Percentiles rank a stretch among this genome's conserved stretches.
Conservation (phyloP, 768 basidiomycete species). For the Symmetrospora coprosmae region DNA sequence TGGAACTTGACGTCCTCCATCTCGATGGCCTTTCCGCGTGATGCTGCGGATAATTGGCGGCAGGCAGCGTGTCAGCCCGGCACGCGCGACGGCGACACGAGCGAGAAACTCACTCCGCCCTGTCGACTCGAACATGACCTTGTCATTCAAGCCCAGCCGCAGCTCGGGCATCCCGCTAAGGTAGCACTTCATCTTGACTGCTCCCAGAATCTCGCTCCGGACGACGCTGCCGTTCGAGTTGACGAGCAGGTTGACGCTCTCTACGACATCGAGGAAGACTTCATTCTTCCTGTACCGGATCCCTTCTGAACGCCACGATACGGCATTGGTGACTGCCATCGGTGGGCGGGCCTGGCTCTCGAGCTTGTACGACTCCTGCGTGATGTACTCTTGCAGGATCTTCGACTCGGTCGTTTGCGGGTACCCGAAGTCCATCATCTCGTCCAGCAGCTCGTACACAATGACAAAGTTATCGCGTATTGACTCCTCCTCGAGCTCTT, state of each 20-base stretch:
- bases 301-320: conserved; percentile 95
- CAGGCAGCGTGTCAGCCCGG: background rate
- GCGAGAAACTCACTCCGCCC: conserved; percentile 58
- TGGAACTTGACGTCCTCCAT: conserved; percentile 99
- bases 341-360: conserved; percentile 75
- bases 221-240: conserved; percentile 95
- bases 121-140: conserved; percentile 98
- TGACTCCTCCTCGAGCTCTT: conserved; percentile 96
- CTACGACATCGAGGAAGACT: conserved; percentile 95
- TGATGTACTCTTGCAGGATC: conserved; percentile 98
- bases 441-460: conserved; percentile 70
- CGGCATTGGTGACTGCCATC: conserved; percentile 93
- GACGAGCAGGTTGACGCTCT: conserved; percentile 90
- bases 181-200: conserved; percentile 99
- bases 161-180: conserved; percentile 99
- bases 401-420: conserved; percentile 99
- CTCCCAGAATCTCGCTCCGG: conserved; percentile 92
- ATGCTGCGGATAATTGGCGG: conserved; percentile 43
- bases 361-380: conserved; percentile 93
- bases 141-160: conserved; percentile 87
- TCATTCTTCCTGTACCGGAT: conserved; percentile 97
- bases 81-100: background rate
- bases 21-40: conserved; percentile 92
- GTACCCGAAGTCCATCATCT: conserved; percentile 99
- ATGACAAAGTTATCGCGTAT: conserved; percentile 99